These are phyloP conservation scores for Ampelocalamus luodianensis DNA, from an alignment of 176 grass and related monocot species.

Conservation along the genomic window DNA sequence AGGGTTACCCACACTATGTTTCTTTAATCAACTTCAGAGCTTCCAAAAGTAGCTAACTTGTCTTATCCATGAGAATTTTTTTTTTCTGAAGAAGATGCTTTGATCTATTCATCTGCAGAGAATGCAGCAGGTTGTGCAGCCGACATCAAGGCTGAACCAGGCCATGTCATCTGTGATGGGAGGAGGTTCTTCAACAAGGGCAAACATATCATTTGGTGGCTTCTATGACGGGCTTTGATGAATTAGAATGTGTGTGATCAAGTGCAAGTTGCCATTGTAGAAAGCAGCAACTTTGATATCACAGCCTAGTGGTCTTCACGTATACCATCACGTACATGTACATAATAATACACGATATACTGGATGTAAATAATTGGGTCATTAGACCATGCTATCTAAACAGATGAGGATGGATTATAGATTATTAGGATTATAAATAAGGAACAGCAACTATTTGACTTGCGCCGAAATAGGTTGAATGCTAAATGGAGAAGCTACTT, in stretches of 20 bases:
- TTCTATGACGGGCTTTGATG: constrained; percentile 73
- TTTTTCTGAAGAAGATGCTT: constrained; percentile 5
- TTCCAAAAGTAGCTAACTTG: background rate
- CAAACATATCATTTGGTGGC: constrained; percentile 82
- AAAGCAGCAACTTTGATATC: constrained; percentile 7
- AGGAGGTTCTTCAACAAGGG: constrained; percentile 59
- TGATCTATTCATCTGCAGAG: constrained; percentile 66
- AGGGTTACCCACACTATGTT: background rate
- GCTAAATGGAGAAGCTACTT: constrained; percentile 9
- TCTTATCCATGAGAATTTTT: background rate
- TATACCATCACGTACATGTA: constrained; percentile 10
- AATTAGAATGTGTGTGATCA: background rate
- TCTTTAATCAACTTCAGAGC: background rate
- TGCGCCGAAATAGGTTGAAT: constrained; percentile 4
- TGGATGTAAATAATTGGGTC: constrained; percentile 53
- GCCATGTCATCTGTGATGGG: constrained; percentile 73
- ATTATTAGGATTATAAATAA: background rate
- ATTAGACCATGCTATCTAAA: constrained; percentile 17
- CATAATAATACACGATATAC: background rate
- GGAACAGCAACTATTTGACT: background rate
- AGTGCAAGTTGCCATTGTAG: constrained; percentile 22
- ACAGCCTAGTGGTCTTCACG: constrained; percentile 28
- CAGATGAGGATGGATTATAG: constrained; percentile 28
- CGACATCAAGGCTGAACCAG: constrained; percentile 87
- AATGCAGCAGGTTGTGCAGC: constrained; percentile 81